Base-by-base conservation (phyloP, 1,284 basidiomycete genomes). In the Boletus semigastroideus region DNA sequence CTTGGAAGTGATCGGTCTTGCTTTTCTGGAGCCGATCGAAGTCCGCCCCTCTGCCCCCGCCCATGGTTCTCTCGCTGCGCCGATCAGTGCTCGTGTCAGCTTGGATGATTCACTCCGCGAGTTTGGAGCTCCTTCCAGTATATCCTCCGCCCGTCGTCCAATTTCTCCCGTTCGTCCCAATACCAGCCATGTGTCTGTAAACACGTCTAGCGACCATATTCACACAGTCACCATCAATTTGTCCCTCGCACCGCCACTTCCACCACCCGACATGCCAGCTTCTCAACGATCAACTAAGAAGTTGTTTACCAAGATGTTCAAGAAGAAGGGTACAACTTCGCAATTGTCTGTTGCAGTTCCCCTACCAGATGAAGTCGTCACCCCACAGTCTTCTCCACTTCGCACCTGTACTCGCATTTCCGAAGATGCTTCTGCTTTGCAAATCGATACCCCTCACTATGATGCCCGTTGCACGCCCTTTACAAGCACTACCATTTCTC, bases 1-100 rank as follows among this genome's bases (percentile, higher is more conserved):
- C 0, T 74, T 93, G n/a, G 93, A 95, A 65, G 75, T 95, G 27
- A 77, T 88, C 34, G 86, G 86, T 30, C 78, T 94, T 4, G 90
- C 87, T 3, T 65, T 87, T 12, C 75, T 94, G 9, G 93, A 94
- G 64, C 86, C 90, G 2, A 74, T 90, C n/a, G 92, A 95, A 66
- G 82, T 94, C 1, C 90, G 86, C 82, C 68, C 52, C 30, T 44
- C 53, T 39, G 11, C 42, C 13, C 43, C 56, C 50, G 46, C 58
- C 22, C 49, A 44, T 25, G 48, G 44, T 16, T 43, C 51, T 20
- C 28, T 59, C 17, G 47, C 51, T 7, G 25, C 42, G 1, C 42
- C 56, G 7, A 28, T 34, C 45, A 57, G 53, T 38, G 54, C 49
- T 42, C 65, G 53, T 58, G 66, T 54, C 53, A 69, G 55, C 57